Evolutionary conservation across 2,329 filamentous ascomycete genomes (phyloP).

Genomic region (Aspergillus ruber): DNA sequence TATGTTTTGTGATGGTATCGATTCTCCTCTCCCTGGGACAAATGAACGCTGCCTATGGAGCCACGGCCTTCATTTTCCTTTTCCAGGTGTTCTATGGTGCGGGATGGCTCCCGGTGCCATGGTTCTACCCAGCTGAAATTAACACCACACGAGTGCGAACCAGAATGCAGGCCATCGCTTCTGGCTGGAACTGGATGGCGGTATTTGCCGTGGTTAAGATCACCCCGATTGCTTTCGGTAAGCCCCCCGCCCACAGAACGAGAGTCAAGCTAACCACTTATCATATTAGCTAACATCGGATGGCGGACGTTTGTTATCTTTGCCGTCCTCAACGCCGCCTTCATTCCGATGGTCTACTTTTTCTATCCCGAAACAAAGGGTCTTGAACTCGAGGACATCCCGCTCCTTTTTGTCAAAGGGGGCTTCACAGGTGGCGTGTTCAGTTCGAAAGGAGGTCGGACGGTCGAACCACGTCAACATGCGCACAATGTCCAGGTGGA

Average conservation of each 20-base stretch:
- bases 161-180: slow-evolving; percentile 36
- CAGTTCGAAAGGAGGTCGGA: slow-evolving; percentile 13
- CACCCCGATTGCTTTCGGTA: slow-evolving; percentile 18
- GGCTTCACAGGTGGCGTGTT: slow-evolving; percentile 14
- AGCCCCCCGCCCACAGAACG: slow-evolving; percentile 2
- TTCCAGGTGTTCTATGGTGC: slow-evolving; percentile 42
- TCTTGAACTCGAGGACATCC: slow-evolving; percentile 58
- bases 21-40: slow-evolving; percentile 33
- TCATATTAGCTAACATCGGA: slow-evolving; percentile 22
- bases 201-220: slow-evolving; percentile 28
- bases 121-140: slow-evolving; percentile 40
- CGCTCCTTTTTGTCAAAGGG: slow-evolving; percentile 10
- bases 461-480: slow-evolving; percentile 15
- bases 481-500: slow-evolving; percentile 10
- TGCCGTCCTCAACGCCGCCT: slow-evolving; percentile 14
- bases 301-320: slow-evolving; percentile 27
- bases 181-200: slow-evolving; percentile 31
- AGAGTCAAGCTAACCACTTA: slow-evolving; percentile 8
- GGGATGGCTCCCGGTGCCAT: slow-evolving; percentile 40
- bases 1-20: slow-evolving; percentile 39
- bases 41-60: slow-evolving; percentile 31
- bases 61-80: slow-evolving; percentile 41
- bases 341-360: slow-evolving; percentile 53
- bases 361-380: slow-evolving; percentile 61
- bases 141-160: slow-evolving; percentile 37